Evolutionary conservation across 2,329 filamentous ascomycete species (phyloP), one percentile per base, ranked within the genome.

Genomic region (Colletotrichum tamarilloi): DNA sequence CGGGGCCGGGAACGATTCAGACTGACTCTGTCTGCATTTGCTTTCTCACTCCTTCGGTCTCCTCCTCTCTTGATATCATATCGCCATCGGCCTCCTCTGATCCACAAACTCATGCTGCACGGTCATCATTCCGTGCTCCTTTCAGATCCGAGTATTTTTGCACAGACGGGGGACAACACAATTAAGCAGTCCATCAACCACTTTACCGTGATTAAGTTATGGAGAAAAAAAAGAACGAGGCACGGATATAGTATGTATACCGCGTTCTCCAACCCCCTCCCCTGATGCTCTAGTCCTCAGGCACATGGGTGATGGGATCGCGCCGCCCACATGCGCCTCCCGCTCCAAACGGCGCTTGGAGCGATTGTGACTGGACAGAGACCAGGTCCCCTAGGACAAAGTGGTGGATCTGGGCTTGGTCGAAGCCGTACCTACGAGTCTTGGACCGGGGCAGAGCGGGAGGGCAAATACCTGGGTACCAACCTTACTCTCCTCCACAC

Each of bases 291-390:
- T 19, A 12, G 60, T 24, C 30, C 60, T 63, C 46, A 53, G 56
- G 35, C 68, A 72, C 68, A 72, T 68, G 63, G 63, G 19, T 49
- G 35, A 32, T 35, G 46, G 63, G 68, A 62, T 67, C 63, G 56
- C 49, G 56, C 68, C 68, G 35, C 35, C 35, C 63, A 72, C 63
- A 72, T 68, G 64, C 68, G 68, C 68, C 64, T 67, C 62, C 68
- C 62, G 62, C 62, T 62, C 57, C 58, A 16, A 67, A 71, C 62
- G 68, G 68, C 68, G 68, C 68, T 71, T 68, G 68, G 68, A 68
- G 68, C 63, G 63, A 72, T 72, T 57, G 63, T 57, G 68, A 67
- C 68, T 67, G 63, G 63, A 30, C 68, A 49, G 32, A 55, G 63
- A 22, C 55, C 55, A 46, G 42, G 16, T 32, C 26, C 38, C 63